phyloP scores from a whole-genome alignment of 2,329 filamentous ascomycete species.

The Pseudocercospora musae region DNA sequence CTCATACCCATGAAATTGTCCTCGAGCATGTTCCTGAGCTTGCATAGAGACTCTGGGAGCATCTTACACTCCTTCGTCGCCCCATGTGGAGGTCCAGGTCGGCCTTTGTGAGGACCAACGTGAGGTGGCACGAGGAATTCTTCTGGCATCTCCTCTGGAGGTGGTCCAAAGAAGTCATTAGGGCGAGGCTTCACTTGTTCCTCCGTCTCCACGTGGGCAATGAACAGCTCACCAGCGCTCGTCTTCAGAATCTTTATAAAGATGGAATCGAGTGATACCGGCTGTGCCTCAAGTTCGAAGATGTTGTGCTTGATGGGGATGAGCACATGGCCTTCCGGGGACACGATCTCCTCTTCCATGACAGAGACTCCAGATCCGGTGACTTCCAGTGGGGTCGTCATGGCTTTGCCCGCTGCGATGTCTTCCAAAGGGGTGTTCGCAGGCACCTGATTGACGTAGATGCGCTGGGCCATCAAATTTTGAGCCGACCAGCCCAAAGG shows the following conservation, averaged over 20 bases:
- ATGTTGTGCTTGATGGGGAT: conserved; percentile 57
- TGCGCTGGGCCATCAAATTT: conserved; percentile 11
- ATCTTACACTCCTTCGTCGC: conserved; percentile 38
- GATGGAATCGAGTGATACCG: conserved; percentile 54
- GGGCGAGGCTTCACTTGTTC: conserved; percentile 7
- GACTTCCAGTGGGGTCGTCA: conserved; percentile 36
- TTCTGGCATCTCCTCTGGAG: conserved; percentile 15
- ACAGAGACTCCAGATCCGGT: conserved; percentile 37
- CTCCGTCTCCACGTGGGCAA: conserved; percentile 38
- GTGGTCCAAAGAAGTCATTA: conserved; percentile 26
- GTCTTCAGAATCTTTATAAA: conserved; percentile 62
- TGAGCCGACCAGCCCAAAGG: conserved; percentile 26
- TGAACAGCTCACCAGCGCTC: conserved; percentile 53
- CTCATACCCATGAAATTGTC: conserved; percentile 47
- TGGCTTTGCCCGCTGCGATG: conserved; percentile 26
- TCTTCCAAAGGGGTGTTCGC: conserved; percentile 24
- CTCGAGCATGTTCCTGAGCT: conserved; percentile 52
- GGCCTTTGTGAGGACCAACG: conserved; percentile 2
- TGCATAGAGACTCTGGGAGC: conserved; percentile 51
- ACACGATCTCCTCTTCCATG: conserved; percentile 44
- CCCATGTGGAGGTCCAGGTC: conserved; percentile 9
- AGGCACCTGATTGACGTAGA: conserved; percentile 28
- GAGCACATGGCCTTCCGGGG: conserved; percentile 52
- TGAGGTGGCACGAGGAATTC: conserved; percentile 15
- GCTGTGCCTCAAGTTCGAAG: conserved; percentile 54